A percentile compares a stretch with the other conserved stretches of the same genome.
phyloP scores from a whole-genome alignment of 495 filamentous ascomycete species.

The Jackrogersella minutella region DNA sequence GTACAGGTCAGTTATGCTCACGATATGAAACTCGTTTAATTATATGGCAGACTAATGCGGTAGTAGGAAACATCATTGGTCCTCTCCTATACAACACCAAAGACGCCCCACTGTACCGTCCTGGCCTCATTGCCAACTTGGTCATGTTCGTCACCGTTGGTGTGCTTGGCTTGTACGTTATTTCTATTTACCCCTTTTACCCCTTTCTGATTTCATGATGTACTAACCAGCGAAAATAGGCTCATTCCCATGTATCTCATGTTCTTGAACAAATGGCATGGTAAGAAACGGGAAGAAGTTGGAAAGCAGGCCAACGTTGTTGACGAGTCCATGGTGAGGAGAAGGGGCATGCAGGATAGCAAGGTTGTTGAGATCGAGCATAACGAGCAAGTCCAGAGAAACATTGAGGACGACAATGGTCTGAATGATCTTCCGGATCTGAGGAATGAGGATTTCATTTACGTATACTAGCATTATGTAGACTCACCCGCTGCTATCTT shows the following conservation, averaged over 20 bases:
- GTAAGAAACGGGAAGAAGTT: conserved; percentile 51
- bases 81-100: conserved; percentile 68
- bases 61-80: conserved; percentile 63
- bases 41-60: neutral
- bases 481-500: no score
- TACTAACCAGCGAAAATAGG: conserved; percentile 34
- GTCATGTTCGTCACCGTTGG: conserved; percentile 52
- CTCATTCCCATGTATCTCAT: conserved; percentile 57
- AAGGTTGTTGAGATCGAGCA: conserved; percentile 56
- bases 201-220: neutral
- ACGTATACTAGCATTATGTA: conserved; percentile 56
- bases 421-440: conserved; percentile 62
- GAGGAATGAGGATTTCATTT: conserved; percentile 67
- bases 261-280: conserved; percentile 57
- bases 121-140: conserved; percentile 63
- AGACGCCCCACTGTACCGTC: conserved; percentile 65
- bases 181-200: neutral
- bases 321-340: conserved; percentile 53
- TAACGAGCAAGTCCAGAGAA: conserved; percentile 43
- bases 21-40: neutral
- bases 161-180: conserved; percentile 49
- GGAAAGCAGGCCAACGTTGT: conserved; percentile 54
- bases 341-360: conserved; percentile 52
- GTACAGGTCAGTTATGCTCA: conserved; percentile 45
- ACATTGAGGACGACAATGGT: conserved; percentile 56